Base-by-base conservation (phyloP, 768 basidiomycete species). In the Arthromyces matolae region DNA sequence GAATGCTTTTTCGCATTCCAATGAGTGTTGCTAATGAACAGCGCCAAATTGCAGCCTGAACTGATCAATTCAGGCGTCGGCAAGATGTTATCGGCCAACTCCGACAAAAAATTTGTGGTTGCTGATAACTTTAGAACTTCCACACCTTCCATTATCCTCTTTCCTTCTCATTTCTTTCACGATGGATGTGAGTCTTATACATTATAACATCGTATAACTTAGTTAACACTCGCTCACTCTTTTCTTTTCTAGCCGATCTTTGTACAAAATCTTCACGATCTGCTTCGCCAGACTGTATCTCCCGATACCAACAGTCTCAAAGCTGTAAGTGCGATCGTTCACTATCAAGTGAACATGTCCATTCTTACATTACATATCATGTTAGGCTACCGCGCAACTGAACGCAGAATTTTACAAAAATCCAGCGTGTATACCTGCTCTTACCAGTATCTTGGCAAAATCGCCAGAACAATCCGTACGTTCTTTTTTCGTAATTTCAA, bases 331-430 rank as follows among this genome's bases (percentile, higher is more conserved):
- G 36, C 31, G 27, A 52, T 52, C 43, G 20, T 35, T 12, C n/a
- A 22, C 19, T 18, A 19, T 16, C 14, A 31, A 10, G 28, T 28
- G 24, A 5, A 8, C 14, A 32, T 25, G 54, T 34, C 12, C 31
- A 47, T 42, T 33, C 33, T 42, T 32, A 34, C 50, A 33, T 42
- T 43, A 33, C 24, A 5, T 29, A 14, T 10, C 32, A 20, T n/a
- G n/a, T 16, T 53, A 97, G 93, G 93, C 95, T 5, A 99, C 96
- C 12, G 79, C 89, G 5, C 81, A 84, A 57, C 77, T 99, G 46
- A 96, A 95, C 68, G 83, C 84, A 57, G 86, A 94, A 43, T 98
- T 82, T 71, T 98, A 94, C 80, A 93, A 90, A 71, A 83, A 84
- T 61, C 80, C 94, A 6, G 71, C 76, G 72, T 96, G 93, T 64